A percentile compares a stretch with the other conserved stretches of the same genome.
Evolutionary conservation across 345 rosid genomes (phyloP).

Genomic region (Crucihimalaya himalaica): DNA sequence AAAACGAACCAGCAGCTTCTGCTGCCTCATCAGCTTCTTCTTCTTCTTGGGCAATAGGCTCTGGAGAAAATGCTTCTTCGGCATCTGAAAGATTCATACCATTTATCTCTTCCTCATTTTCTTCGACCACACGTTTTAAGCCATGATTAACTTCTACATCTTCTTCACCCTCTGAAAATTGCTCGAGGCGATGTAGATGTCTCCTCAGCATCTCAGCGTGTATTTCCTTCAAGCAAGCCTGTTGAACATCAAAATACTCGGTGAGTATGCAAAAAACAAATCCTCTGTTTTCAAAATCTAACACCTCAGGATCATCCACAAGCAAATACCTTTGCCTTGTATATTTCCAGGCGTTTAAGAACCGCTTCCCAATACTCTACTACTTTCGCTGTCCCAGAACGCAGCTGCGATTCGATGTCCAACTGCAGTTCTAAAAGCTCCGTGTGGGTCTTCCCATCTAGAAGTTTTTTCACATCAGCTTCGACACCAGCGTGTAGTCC

Average conservation of each 20-base stretch:
- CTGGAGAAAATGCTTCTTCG: slow-evolving; percentile 63
- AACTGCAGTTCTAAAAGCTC: slow-evolving; percentile 71
- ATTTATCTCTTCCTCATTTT: slow-evolving; percentile 51
- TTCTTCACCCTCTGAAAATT: slow-evolving; percentile 52
- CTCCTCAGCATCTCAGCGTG: slow-evolving; percentile 79
- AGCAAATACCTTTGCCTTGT: slow-evolving; percentile 83
- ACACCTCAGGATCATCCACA: slow-evolving; percentile 1
- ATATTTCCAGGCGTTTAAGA: slow-evolving; percentile 83
- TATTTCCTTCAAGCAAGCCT: slow-evolving; percentile 95
- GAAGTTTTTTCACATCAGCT: slow-evolving; percentile 69
- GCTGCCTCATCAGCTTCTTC: slow-evolving; percentile 58
- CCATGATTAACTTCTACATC: slow-evolving; percentile 45
- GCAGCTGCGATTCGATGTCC: slow-evolving; percentile 79
- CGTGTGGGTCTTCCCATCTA: slow-evolving; percentile 75
- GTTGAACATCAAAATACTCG: slow-evolving; percentile 32
- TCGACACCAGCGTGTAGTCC: slow-evolving; percentile 91
- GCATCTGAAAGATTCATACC: slow-evolving; percentile 49
- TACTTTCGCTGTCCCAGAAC: slow-evolving; percentile 87
- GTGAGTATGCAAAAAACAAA: slow-evolving; percentile 10
- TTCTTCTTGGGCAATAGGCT: slow-evolving; percentile 53
- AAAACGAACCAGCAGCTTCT: slow-evolving; percentile 81
- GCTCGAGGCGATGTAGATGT: slow-evolving; percentile 81
- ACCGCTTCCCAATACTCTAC: slow-evolving; percentile 99
- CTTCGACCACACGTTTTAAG: slow-evolving; percentile 51
- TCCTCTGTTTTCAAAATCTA: neutral